Base-by-base conservation (phyloP, 306 rosid species). In the Corylus heterophylla region DNA sequence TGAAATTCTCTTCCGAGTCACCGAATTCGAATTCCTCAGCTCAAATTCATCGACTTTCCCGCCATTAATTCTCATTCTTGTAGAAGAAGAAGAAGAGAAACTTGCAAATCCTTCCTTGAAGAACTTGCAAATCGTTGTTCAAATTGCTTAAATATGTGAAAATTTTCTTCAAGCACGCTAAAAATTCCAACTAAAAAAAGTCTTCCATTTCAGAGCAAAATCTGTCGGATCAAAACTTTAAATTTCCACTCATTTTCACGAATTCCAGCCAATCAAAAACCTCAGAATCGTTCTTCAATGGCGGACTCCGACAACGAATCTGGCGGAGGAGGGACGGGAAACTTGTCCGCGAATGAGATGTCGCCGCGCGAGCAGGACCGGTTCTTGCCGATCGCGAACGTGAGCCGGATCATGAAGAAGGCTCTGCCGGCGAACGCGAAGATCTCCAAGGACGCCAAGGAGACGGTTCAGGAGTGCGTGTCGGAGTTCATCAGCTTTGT, bases 281-380 rank as follows among this genome's bases (percentile, higher is more conserved):
- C 25, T 81, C 20, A 3, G 51, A 7, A 13, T 49, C 52, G 35
- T 9, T 37, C 80, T 63, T 75, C 14, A 74, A 90, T 93, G 98
- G 94, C 93, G 48, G 97, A 93, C 81, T 93, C 98, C 8, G 98
- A 93, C 86, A 88, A 93, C 90, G 98, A 93, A 5, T 91, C 97
- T 4, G 97, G 62, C 2, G 12, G 85, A 73, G 12, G 76, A 39
- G 50, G 79, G 84, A 86, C 72, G 73, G 9, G 86, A 54, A 82
- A 76, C 64, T 69, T 71, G 0, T 72, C 79, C 13, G 69, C 83
- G 71, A 79, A 79, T 85, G 97, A 88, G 84, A 83, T 81, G 0
- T 91, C 98, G 37, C 97, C 84, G 0, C 76, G 98, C 3, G 98
- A 93, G 51, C 98, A 93, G 54, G 98, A 93, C 90, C 78, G 98